phyloP scores from a whole-genome alignment of 1,139 yeast species.

The Magnusiomyces tetraspermus region DNA sequence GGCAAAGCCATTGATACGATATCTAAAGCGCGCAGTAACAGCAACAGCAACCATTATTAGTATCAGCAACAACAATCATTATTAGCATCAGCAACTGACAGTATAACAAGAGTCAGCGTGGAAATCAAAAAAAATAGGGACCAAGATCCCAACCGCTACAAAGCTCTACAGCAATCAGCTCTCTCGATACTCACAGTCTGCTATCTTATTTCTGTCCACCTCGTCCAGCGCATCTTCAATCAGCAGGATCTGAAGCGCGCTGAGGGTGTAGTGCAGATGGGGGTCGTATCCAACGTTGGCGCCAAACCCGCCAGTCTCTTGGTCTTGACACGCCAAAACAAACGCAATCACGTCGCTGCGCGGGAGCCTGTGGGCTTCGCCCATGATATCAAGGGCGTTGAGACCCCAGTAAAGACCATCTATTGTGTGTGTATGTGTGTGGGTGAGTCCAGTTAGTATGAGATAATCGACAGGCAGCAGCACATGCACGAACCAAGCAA shows the following conservation, averaged over 20 bases:
- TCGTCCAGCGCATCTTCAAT: constrained; percentile 52
- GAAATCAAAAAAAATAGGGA: too few relatives aligned
- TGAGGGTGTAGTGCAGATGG: constrained; percentile 76
- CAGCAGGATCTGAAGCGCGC: constrained; percentile 71
- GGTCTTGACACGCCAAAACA: constrained; percentile 54
- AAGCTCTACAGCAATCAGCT: neutral
- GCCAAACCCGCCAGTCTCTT: constrained; percentile 76
- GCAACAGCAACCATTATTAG: too few relatives aligned
- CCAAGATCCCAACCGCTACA: neutral
- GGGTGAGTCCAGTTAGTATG: constrained; percentile 11
- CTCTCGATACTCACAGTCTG: constrained; percentile 29
- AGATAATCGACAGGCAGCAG: too few relatives aligned
- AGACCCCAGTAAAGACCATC: constrained; percentile 94
- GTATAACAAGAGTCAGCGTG: constrained; percentile 1
- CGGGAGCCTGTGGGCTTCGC: constrained; percentile 48
- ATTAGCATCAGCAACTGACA: too few relatives aligned
- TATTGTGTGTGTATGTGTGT: too few relatives aligned
- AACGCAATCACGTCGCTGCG: constrained; percentile 53
- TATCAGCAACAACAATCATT: too few relatives aligned
- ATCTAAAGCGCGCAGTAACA: too few relatives aligned
- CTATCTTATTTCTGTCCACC: constrained; percentile 33
- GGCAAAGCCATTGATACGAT: constrained; percentile 51
- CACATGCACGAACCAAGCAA: neutral
- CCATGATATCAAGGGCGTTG: constrained; percentile 59
- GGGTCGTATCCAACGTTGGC: constrained; percentile 86